Evolutionary conservation across 2,329 filamentous ascomycete genomes (phyloP).

Genomic region (Lizonia empirigonia): DNA sequence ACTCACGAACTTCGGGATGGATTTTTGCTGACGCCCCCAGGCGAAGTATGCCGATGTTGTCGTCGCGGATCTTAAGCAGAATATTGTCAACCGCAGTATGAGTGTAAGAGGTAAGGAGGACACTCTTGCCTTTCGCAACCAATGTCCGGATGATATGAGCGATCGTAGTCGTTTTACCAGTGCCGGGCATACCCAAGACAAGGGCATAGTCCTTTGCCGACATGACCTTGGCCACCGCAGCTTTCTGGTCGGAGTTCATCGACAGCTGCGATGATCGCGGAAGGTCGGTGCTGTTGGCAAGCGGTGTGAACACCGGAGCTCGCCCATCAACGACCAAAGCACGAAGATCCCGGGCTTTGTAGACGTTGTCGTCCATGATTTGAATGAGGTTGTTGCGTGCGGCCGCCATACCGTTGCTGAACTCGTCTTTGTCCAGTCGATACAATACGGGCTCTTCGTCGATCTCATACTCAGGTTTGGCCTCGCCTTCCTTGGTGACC

Average conservation of each 20-base stretch:
- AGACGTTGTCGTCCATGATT: constrained; percentile 81
- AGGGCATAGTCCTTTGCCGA: constrained; percentile 92
- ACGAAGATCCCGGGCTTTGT: constrained; percentile 73
- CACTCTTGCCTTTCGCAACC: constrained; percentile 86
- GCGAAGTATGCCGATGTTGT: constrained; percentile 79
- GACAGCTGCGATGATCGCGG: constrained; percentile 61
- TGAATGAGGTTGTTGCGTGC: constrained; percentile 93
- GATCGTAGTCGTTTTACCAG: constrained; percentile 97
- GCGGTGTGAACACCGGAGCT: constrained; percentile 73
- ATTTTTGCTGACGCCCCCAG: constrained; percentile 85
- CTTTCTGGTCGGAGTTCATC: constrained; percentile 85
- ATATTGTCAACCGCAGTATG: constrained; percentile 99
- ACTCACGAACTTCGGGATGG: constrained; percentile 83
- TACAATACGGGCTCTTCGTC: constrained; percentile 69
- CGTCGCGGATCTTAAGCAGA: constrained; percentile 82
- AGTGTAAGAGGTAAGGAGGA: constrained; percentile 92
- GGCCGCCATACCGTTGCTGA: constrained; percentile 95
- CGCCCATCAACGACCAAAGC: constrained; percentile 79
- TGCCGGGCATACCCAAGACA: constrained; percentile 98
- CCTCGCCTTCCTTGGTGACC: constrained; percentile 62
- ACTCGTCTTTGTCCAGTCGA: constrained; percentile 95
- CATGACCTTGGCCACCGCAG: constrained; percentile 93
- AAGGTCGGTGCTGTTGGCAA: constrained; percentile 65
- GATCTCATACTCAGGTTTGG: constrained; percentile 40
- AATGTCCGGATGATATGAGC: constrained; percentile 94